A percentile compares a stretch with the other conserved stretches of the same genome.
These are phyloP conservation scores for Microbotryum scabiosae DNA, from an alignment of 1,284 basidiomycete species.

Conservation along the genomic window DNA sequence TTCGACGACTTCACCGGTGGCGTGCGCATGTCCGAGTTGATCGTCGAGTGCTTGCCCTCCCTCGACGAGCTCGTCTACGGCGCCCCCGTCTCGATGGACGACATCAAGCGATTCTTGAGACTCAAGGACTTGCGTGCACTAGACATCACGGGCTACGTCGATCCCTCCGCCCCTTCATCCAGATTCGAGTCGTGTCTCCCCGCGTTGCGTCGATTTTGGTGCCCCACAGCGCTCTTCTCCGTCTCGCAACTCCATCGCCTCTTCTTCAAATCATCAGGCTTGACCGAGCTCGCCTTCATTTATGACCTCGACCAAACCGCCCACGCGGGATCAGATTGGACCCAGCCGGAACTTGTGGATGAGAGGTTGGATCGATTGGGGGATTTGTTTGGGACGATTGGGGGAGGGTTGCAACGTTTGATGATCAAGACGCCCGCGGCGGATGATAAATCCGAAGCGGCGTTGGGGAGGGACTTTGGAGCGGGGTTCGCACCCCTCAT, in stretches of 20 bases:
- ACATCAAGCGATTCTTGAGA: background rate
- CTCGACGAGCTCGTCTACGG: slow-evolving; percentile 14
- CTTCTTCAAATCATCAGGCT: background rate
- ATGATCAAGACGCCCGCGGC: background rate
- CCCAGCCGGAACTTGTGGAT: too few relatives aligned
- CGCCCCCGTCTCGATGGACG: slow-evolving; percentile 4
- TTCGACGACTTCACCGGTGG: slow-evolving; percentile 13
- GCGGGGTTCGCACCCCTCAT: too few relatives aligned
- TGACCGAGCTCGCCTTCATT: slow-evolving; percentile 13
- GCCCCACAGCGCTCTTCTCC: background rate
- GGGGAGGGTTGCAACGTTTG: background rate
- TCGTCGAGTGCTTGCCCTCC: background rate
- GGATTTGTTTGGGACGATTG: background rate
- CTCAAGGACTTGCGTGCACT: slow-evolving; percentile 3
- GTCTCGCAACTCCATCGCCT: slow-evolving; percentile 1
- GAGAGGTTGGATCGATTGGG: too few relatives aligned
- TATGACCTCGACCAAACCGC: slow-evolving; percentile 9
- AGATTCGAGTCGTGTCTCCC: background rate
- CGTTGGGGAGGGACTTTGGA: background rate
- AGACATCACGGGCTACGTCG: slow-evolving; percentile 10
- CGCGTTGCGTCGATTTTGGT: slow-evolving; percentile 10
- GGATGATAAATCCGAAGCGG: slow-evolving; percentile 1
- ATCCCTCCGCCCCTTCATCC: background rate
- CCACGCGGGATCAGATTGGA: too few relatives aligned
- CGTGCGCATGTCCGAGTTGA: slow-evolving; percentile 4